Percentiles rank a stretch among this genome's conserved stretches.
phyloP scores from a whole-genome alignment of 1,284 basidiomycete species.

The Melampsora americana region DNA sequence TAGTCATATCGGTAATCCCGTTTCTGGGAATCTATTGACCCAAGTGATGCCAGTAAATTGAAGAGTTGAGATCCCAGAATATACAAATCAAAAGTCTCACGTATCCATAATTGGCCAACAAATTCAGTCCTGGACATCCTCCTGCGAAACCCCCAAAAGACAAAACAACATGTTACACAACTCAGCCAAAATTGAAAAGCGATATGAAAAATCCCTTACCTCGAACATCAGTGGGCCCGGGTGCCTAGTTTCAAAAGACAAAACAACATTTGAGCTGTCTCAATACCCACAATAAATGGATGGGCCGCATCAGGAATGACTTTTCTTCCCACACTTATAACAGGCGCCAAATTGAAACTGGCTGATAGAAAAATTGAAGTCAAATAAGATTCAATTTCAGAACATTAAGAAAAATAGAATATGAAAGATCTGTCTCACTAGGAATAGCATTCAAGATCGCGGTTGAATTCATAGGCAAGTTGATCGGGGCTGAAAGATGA shows the following conservation, averaged over 20 bases:
- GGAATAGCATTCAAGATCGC: slow-evolving; percentile 2
- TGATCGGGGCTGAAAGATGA: not conserved
- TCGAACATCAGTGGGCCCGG: not conserved
- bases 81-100: not conserved
- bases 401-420: no score
- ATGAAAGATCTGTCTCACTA: not conserved
- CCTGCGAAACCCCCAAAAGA: not conserved
- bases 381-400: no score
- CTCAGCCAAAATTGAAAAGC: not conserved
- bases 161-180: not conserved
- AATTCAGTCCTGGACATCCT: slow-evolving; percentile 36
- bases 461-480: not conserved
- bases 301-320: slow-evolving; percentile 39
- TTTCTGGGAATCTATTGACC: not conserved
- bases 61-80: not conserved
- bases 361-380: not conserved
- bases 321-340: slow-evolving; percentile 26
- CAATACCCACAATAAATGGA: slow-evolving; percentile 14
- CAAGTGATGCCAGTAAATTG: not conserved
- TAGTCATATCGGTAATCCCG: slow-evolving; percentile 1
- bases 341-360: slow-evolving; percentile 6
- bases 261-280: not conserved
- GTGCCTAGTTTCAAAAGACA: not conserved
- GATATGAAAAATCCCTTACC: not conserved
- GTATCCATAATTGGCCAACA: slow-evolving; percentile 34